Base-by-base conservation (phyloP, 768 basidiomycete genomes). In the Phaffia australis region DNA sequence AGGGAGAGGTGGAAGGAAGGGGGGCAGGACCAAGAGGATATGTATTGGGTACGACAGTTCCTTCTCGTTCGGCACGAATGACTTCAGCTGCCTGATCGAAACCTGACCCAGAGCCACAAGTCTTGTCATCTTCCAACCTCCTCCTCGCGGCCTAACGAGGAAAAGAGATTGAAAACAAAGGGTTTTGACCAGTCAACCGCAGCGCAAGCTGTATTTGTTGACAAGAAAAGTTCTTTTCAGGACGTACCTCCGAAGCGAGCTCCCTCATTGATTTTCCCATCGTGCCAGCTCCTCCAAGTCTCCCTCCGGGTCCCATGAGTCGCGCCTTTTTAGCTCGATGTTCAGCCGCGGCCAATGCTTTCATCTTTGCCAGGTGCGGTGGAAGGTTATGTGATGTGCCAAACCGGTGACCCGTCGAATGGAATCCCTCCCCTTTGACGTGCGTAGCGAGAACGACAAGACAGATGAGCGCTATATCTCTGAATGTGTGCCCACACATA, bases 321-420 rank as follows among this genome's bases (percentile, higher is more conserved):
- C 9, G 72, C 74, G 55, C 79, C 1, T 79, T 69, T 65, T 81
- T 78, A 63, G 79, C 76, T 62, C 90, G 79, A 74, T 83, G 85
- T 78, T 94, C 88, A 0, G 91, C 89, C 16, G 88, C 87, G 71
- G 85, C 85, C 3, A 90, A 76, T 16, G 87, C 89, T 66, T 84
- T 86, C 54, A 77, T 72, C 19, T 83, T 81, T 8, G 85, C 88
- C 30, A 85, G 67, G 72, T 86, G 81, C 16, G 81, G 81, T 1
- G 88, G 83, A 0, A 87, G 72, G 73, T 88, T 79, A 71, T 87
- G 88, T 1, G 85, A 84, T 7, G 72, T 71, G n/a, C 90, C 89
- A 0, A 97, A 74, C 29, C 85, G 78, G 16, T 79, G 79, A 0
- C 93, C 93, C n/a, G 80, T 78, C 29, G 85, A 80, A 74, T 84